phyloP scores from a whole-genome alignment of 176 grass and related monocot species.

The Musa troglodytarum region DNA sequence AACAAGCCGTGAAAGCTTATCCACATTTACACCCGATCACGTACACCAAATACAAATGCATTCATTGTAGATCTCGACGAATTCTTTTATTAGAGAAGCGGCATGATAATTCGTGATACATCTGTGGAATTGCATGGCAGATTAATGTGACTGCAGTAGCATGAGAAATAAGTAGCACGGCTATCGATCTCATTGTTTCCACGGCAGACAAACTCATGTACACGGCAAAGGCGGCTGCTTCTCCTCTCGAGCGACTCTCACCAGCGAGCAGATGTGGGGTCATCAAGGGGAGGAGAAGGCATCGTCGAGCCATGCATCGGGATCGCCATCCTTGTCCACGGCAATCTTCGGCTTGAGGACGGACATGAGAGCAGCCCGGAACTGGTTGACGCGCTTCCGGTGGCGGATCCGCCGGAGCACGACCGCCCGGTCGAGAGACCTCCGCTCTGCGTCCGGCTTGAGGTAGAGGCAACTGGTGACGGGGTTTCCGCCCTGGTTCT shows the following conservation, averaged over 20 bases:
- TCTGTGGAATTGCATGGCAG: no score
- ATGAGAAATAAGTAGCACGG: no score
- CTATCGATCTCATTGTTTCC: no score
- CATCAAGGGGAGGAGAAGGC: constrained; percentile 57
- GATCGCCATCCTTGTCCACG: constrained; percentile 22
- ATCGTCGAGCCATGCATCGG: constrained; percentile 38
- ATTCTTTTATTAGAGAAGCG: no score
- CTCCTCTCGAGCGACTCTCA: no score
- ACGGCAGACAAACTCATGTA: no score
- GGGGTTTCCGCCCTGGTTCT: neutral
- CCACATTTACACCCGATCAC: constrained; percentile 11
- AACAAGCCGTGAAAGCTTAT: neutral
- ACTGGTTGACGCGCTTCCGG: constrained; percentile 43
- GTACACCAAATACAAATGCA: no score
- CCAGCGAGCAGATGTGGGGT: no score
- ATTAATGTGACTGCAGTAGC: no score
- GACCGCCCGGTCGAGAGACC: constrained; percentile 44
- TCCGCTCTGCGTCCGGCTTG: constrained; percentile 10
- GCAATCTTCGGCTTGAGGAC: constrained; percentile 26
- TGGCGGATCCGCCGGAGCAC: constrained; percentile 74
- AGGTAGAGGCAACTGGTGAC: constrained; percentile 50
- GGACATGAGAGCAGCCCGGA: constrained; percentile 29
- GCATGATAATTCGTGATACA: no score
- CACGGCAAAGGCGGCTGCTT: no score
- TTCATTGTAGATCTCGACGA: no score